A percentile compares a stretch with the other conserved stretches of the same genome.
phyloP scores from a whole-genome alignment of 2,329 filamentous ascomycete genomes.

The Apiospora marii region DNA sequence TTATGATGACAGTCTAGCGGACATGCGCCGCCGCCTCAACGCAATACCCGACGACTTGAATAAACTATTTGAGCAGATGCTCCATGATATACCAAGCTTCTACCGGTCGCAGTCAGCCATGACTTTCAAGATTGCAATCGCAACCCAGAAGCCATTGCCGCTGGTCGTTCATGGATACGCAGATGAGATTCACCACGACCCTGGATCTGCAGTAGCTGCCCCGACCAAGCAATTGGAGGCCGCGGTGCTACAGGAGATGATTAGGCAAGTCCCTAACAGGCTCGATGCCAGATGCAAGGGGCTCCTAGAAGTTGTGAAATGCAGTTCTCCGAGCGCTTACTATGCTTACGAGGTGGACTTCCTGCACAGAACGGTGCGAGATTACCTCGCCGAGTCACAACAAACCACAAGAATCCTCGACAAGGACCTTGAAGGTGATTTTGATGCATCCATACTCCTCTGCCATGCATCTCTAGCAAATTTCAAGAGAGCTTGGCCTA shows the following conservation, averaged over 20 bases:
- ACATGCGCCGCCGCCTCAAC: background rate
- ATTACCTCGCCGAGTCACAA: background rate
- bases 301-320: background rate
- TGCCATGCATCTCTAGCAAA: background rate
- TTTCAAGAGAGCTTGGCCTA: background rate
- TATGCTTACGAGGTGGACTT: background rate
- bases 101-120: background rate
- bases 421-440: background rate
- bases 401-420: background rate
- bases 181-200: background rate
- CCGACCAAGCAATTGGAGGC: background rate
- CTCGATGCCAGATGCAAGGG: constrained; percentile 11
- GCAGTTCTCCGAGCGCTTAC: background rate
- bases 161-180: background rate
- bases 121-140: background rate
- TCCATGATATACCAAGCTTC: background rate
- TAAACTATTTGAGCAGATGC: background rate
- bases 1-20: background rate
- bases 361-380: background rate
- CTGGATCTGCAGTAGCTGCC: background rate
- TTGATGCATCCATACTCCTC: background rate
- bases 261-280: background rate
- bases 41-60: background rate
- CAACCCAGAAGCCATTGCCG: background rate
- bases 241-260: background rate